Base-by-base conservation (phyloP, 2,329 filamentous ascomycete genomes). In the Microdochium paspali region DNA sequence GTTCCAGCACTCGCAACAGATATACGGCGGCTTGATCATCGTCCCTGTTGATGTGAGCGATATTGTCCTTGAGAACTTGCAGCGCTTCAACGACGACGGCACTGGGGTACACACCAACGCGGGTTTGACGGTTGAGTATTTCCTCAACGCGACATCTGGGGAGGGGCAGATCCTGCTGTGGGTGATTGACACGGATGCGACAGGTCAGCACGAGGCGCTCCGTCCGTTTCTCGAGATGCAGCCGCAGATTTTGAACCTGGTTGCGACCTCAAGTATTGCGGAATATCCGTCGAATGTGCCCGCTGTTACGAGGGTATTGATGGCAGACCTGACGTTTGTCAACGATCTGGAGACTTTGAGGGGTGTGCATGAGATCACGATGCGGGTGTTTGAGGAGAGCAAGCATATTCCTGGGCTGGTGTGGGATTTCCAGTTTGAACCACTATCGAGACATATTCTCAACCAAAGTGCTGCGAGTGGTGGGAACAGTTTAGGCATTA, bases 11-110 rank as follows among this genome's bases (percentile, higher is more conserved):
- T 25, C 42, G 42, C 23, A 25, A 13, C 21, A 26, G 23, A 44
- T 44, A n/a, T 5, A 48, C 15, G 70, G 70, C 23, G 59, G 62
- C 18, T 64, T 61, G 49, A 71, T 70, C 50, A 68, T 68, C 44
- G 67, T 66, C 40, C 56, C 58, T 25, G 49, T 50, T 15, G 46
- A 44, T 28, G 23, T 26, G 13, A 46, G 24, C 24, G 51, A 52
- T 60, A 32, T 46, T 18, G n/a, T 51, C 46, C 24, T 44, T 24
- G 23, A 26, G 23, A 44, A 23, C 23, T 24, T 26, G 24, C 42
- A 44, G 23, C 10, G 7, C 20, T 44, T 44, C 42, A 26, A 21
- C 42, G 42, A 44, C 42, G 42, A 24, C n/a, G 18, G 7, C 9
- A 18, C 23, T 4, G 23, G 24, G 13, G 42, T 25, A 9, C 42